These are phyloP conservation scores for Amanita molliuscula DNA, from an alignment of 768 basidiomycete genomes.

Conservation along the genomic window DNA sequence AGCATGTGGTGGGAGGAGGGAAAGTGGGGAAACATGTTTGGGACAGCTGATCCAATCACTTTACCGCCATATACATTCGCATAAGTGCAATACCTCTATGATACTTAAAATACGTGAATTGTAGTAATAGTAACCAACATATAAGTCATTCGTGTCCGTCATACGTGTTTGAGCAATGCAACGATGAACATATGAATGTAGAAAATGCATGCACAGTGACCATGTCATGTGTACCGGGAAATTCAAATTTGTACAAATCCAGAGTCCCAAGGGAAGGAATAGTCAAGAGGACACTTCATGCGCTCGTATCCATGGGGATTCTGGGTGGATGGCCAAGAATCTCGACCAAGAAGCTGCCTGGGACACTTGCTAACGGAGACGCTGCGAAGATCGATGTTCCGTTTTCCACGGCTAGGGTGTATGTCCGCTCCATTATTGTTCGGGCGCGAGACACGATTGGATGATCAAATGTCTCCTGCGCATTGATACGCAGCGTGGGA, in stretches of 20 bases:
- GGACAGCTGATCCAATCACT: conserved; percentile 11
- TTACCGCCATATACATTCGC: conserved; percentile 3
- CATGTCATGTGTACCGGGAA: not conserved
- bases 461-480: conserved; percentile 49
- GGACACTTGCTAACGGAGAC: conserved; percentile 52
- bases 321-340: conserved; percentile 30
- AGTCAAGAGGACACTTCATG: conserved; percentile 16
- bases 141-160: conserved; percentile 4
- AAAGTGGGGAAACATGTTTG: conserved; percentile 21
- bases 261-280: conserved; percentile 10
- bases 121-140: conserved; percentile 7
- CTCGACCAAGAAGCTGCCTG: conserved; percentile 53
- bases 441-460: conserved; percentile 56
- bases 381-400: conserved; percentile 39
- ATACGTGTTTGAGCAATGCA: conserved; percentile 7
- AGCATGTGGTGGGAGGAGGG: conserved; percentile 21
- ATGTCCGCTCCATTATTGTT: conserved; percentile 46
- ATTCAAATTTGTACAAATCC: conserved; percentile 3
- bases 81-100: conserved; percentile 1
- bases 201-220: not conserved
- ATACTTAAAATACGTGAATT: conserved; percentile 6
- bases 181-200: not conserved
- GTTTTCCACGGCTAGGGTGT: conserved; percentile 21
- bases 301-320: conserved; percentile 17
- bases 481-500: conserved; percentile 46